A percentile compares a stretch with the other conserved stretches of the same genome.
Conservation (phyloP, 148 eudicot genomes). For the Rhododendron griersonianum region DNA sequence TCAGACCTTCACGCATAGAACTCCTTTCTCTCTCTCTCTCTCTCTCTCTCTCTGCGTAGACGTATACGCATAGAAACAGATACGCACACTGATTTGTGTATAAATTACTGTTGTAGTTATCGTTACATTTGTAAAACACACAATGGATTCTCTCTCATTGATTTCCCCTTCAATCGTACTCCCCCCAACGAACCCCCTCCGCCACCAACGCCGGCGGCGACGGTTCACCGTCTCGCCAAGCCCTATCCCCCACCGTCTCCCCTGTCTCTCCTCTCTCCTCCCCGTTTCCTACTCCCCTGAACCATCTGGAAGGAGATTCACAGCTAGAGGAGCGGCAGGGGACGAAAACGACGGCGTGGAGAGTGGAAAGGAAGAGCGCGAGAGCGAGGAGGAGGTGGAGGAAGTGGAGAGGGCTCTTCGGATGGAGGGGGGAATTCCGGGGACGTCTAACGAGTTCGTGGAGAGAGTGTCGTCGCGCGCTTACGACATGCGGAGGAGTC, state of each 20-base stretch:
- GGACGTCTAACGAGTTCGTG: constrained; percentile 71
- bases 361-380: background rate
- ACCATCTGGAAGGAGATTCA: constrained; percentile 20
- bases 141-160: constrained; percentile 73
- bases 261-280: constrained; percentile 11
- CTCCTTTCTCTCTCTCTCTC: background rate
- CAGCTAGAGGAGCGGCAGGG: constrained; percentile 21
- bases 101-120: background rate
- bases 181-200: constrained; percentile 28
- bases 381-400: background rate
- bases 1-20: constrained; percentile 11
- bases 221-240: constrained; percentile 7
- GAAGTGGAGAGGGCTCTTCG: constrained; percentile 62
- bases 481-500: constrained; percentile 78
- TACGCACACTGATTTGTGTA: background rate
- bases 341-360: constrained; percentile 23
- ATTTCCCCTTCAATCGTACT: constrained; percentile 60
- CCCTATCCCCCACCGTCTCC: constrained; percentile 10
- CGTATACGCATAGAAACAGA: background rate
- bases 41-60: background rate
- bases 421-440: constrained; percentile 84
- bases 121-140: background rate
- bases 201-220: constrained; percentile 25
- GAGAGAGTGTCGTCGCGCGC: constrained; percentile 93
- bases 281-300: background rate